Evolutionary conservation across 2,329 filamentous ascomycete species (phyloP), one percentile per base, ranked within the genome.

Genomic region (Apiospora aurea): DNA sequence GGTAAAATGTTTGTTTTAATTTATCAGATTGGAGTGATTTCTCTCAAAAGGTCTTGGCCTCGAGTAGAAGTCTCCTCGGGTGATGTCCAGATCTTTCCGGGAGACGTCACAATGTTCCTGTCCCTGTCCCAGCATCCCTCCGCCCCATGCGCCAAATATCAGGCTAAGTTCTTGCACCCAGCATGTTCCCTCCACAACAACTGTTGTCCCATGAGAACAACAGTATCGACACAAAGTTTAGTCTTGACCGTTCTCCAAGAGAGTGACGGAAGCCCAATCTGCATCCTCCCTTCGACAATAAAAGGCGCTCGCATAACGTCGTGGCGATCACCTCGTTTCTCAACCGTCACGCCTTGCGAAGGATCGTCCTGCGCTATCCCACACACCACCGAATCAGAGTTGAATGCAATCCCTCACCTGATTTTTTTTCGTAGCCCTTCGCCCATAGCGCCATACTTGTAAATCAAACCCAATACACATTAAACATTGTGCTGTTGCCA

Each of bases 1-100:
- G 18, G 57, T 64, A 64, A 41, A 38, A 64, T 64, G 21, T 24
- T 38, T 64, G 18, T 41, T 64, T 64, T 74, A 66, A 70, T 74
- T 69, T 74, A 71, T 74, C 72, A 64, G 75, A 77, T 77, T 73
- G 75, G 75, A 75, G 75, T 75, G 71, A 73, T 76, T 74, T 77
- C 75, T 72, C 75, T 77, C 75, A 71, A 73, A 74, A 74, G 74
- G 51, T 70, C 72, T 72, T 71, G 71, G 74, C 75, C 75, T 75
- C 72, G 75, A 77, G 75, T 46, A 72, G 44, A 69, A 74, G 75
- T 75, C 73, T 73, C 75, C 74, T 72, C 49, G 69, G 67, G 34
- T 71, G 67, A 70, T 67, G 70, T 44, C 73, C 70, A 57, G 67
- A 69, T 57, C 51, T 61, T 67, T 71, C 70, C 61, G 46, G 64